A percentile compares a stretch with the other conserved stretches of the same genome.
phyloP scores from a whole-genome alignment of 768 basidiomycete genomes.

The Jaapia argillacea region DNA sequence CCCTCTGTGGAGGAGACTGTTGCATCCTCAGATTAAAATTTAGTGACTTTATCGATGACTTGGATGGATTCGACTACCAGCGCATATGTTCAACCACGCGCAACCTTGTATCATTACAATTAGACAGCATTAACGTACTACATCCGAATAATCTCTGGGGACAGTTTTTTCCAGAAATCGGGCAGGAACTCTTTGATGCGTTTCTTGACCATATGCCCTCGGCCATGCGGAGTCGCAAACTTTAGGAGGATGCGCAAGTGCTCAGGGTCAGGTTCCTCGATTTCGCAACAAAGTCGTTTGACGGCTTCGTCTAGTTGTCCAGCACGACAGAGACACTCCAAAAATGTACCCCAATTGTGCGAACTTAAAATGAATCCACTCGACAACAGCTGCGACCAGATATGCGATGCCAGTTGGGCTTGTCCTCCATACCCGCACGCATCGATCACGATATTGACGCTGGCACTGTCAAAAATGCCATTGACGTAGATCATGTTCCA shows the following conservation, averaged over 20 bases:
- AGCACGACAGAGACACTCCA: constrained; percentile 80
- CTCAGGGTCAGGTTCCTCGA: constrained; percentile 47
- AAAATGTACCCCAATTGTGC: constrained; percentile 71
- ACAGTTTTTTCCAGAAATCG: constrained; percentile 20
- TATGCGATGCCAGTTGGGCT: constrained; percentile 37
- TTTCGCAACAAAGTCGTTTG: constrained; percentile 51
- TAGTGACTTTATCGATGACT: constrained; percentile 27
- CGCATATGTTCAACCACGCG: constrained; percentile 64
- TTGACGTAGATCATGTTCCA: constrained; percentile 68
- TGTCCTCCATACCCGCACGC: constrained; percentile 62
- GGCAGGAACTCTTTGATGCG: constrained; percentile 34
- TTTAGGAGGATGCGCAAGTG: constrained; percentile 44
- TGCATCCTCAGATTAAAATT: constrained; percentile 17
- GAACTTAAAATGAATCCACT: constrained; percentile 44
- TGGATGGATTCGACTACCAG: constrained; percentile 30
- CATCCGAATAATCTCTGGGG: too few species aligned
- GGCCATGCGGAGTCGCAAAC: constrained; percentile 35
- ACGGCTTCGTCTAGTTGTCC: constrained; percentile 59
- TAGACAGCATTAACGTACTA: too few species aligned
- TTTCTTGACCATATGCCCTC: constrained; percentile 33
- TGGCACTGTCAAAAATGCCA: constrained; percentile 47
- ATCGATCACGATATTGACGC: constrained; percentile 79
- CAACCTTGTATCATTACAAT: constrained; percentile 24
- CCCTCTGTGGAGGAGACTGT: constrained; percentile 76
- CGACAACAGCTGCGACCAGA: constrained; percentile 41